Base-by-base conservation (phyloP, 2,329 filamentous ascomycete genomes). In the Rhinocladiella mackenziei region DNA sequence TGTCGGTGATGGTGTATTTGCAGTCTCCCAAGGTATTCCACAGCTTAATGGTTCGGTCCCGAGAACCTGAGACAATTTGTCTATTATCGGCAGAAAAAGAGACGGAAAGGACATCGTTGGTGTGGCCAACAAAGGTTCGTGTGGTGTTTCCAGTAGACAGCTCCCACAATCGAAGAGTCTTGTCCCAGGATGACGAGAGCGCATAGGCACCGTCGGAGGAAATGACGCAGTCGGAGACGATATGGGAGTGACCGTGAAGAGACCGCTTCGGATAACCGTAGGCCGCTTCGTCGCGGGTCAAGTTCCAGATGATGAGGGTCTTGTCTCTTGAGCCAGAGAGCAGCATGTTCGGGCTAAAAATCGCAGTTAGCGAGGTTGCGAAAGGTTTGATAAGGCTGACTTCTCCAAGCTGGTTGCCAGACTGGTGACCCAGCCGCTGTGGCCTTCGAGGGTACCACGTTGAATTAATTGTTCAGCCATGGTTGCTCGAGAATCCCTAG, bases 11-110 rank as follows among this genome's bases (percentile, higher is more conserved):
- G 78, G 91, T 98, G 84, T 83, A 98, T 82, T 98, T 98, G 89
- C 92, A 98, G 83, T 98, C 92, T 76, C 92, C 92, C 60, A 98
- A 88, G 64, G 92, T 98, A 82, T 98, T 98, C 92, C 92, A 98
- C 66, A 98, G 84, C 87, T 97, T 98, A 82, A 98, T 97, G 68
- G 86, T 88, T 72, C 89, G 85, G 80, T 98, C 92, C 72, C 92
- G 89, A 58, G 92, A 97, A 61, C 89, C 92, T 60, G 92, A 97
- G 65, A 97, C 92, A 74, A 98, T 97, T 81, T 97, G 92, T 70
- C 92, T 86, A 86, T 97, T 97, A 81, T 98, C 92, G 82, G 92
- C 92, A 65, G 92, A 97, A 86, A 98, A 98, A 62, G 89, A 96
- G 72, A 98, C 92, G 72, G 91, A 97, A 70, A 97, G 89, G 65